Evolutionary conservation across 192 early-diverging fungal genomes (phyloP).

Genomic region (Umbelopsis sp.): DNA sequence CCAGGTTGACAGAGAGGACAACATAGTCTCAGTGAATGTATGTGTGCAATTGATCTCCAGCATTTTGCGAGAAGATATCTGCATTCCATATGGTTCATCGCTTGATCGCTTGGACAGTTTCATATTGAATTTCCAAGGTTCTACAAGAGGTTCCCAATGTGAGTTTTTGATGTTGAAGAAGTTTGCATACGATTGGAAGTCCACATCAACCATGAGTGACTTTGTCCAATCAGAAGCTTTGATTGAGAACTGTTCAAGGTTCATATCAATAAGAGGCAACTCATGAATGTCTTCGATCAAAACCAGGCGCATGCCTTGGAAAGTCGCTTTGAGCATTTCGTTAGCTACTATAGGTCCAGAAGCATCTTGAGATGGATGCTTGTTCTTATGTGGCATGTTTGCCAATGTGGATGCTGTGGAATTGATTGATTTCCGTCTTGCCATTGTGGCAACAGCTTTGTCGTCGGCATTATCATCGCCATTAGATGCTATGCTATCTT

Average conservation of each 20-base stretch:
- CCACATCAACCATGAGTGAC: constrained; percentile 51
- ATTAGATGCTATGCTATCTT: not conserved
- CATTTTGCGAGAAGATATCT: constrained; percentile 70
- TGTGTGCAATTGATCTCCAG: constrained; percentile 88
- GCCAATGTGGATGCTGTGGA: constrained; percentile 9
- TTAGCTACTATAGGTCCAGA: not conserved
- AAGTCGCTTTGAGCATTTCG: constrained; percentile 55
- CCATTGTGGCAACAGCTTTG: constrained; percentile 10
- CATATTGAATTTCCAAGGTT: constrained; percentile 82
- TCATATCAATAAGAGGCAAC: constrained; percentile 88
- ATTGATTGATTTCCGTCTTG: not conserved
- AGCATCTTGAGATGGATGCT: not conserved
- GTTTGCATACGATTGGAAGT: constrained; percentile 76
- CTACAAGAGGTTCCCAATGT: constrained; percentile 97
- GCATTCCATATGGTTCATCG: constrained; percentile 43
- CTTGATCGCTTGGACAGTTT: constrained; percentile 33
- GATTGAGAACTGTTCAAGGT: constrained; percentile 77
- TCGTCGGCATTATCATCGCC: not conserved
- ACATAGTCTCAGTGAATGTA: constrained; percentile 71
- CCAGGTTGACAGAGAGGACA: constrained; percentile 59
- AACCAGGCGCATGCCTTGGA: constrained; percentile 75
- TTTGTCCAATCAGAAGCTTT: constrained; percentile 86
- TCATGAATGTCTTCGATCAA: constrained; percentile 95
- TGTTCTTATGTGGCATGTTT: not conserved
- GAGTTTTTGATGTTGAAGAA: constrained; percentile 98